Base-by-base conservation (phyloP, 176 grass and related monocot genomes). In the Bonia amplexicaulis region DNA sequence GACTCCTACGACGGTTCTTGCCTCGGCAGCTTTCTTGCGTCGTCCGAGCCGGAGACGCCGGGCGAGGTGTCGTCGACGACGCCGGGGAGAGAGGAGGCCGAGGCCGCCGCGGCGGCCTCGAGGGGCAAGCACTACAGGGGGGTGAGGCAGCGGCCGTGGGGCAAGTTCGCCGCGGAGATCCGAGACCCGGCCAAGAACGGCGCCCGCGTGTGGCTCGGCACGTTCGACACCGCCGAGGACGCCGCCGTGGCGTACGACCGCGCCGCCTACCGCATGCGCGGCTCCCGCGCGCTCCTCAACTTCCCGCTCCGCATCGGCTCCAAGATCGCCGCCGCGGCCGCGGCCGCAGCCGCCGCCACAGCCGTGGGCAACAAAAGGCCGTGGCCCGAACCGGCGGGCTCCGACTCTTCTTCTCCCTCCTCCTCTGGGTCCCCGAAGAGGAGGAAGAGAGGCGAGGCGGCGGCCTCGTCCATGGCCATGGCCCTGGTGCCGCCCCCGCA, bases 81-180 rank as follows among this genome's bases (percentile, higher is more conserved):
- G 46, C 80, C 47, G 4, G 69, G 39, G 73, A 61, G 61, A 11
- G 74, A 82, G 61, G 80, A 66, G 14, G 62, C 20, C 6, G 65
- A 64, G 26, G 66, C 31, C 3, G 47, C 59, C 2, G 19, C 47
- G 11, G 53, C 53, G 2, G 64, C 74, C 20, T 66, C 48, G 67
- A 86, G 82, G 85, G 89, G 90, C 31, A 94, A 92, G 83, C 89
- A 97, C 76, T 94, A 89, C 76, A 52, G 92, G 25, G 94, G 94
- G 0, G 92, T 97, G 76, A 74, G 97, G 84, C 97, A 92, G 92
- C 91, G 97, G 58, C 93, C 93, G 15, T 99, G 97, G 97, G 97
- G 97, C 49, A 99, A 99, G 81, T 99, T 91, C 86, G 97, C 97
- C 6, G 93, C 97, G 51, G 97, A 99, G 86, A 99, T 99, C 63